Percentiles rank a stretch among this genome's conserved stretches.
These are phyloP conservation scores for Cadophora luteo-olivacea DNA, from an alignment of 2,329 filamentous ascomycete species.

Conservation along the genomic window DNA sequence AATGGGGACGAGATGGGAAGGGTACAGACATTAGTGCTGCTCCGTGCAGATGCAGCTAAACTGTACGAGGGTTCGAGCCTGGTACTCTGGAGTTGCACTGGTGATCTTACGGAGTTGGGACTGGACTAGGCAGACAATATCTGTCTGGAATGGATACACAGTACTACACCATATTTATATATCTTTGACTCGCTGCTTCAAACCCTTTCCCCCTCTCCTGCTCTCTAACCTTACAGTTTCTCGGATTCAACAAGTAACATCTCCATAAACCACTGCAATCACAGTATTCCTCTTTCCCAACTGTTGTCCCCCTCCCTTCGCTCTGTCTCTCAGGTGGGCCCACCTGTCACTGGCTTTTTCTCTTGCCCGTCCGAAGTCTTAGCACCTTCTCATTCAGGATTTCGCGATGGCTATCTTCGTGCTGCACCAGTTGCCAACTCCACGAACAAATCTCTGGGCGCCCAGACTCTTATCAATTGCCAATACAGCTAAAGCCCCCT, in stretches of 20 bases:
- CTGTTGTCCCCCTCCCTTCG: background rate
- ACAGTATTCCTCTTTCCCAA: no score
- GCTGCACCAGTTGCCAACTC: background rate
- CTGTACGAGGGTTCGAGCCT: background rate
- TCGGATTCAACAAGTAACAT: no score
- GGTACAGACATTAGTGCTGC: background rate
- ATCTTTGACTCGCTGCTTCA: background rate
- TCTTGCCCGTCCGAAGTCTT: background rate
- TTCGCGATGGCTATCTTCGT: slow-evolving; percentile 4
- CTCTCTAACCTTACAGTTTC: no score
- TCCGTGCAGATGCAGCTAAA: background rate
- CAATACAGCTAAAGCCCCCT: background rate
- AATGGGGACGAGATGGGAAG: background rate
- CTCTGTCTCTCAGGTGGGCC: background rate
- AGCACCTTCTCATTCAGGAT: slow-evolving; percentile 17
- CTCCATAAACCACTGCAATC: no score
- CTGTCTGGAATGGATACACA: background rate
- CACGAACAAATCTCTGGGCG: slow-evolving; percentile 9
- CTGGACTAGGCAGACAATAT: background rate
- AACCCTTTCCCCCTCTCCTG: background rate
- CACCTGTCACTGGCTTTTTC: background rate
- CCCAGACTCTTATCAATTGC: slow-evolving; percentile 16
- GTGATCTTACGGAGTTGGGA: slow-evolving; percentile 1
- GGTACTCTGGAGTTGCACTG: background rate
- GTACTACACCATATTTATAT: background rate